These are phyloP conservation scores for Zygosaccharomyces lentus DNA, from an alignment of 805 yeast genomes.

Conservation along the genomic window DNA sequence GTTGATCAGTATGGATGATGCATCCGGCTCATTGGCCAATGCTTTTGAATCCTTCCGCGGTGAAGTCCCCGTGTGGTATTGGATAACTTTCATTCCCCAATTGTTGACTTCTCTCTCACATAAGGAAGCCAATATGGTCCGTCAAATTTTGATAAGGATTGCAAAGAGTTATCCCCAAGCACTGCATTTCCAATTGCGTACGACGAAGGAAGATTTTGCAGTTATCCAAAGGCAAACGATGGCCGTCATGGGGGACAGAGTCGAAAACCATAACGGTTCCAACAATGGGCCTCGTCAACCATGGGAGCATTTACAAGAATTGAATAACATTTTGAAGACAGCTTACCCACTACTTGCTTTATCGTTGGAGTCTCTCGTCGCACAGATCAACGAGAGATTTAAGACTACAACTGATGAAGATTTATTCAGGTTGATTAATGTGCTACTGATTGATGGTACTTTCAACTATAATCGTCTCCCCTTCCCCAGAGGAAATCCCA, in stretches of 20 bases:
- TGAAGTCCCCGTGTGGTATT: slow-evolving; percentile 98
- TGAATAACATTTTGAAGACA: slow-evolving; percentile 91
- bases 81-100: slow-evolving; percentile 97
- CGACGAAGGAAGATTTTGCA: slow-evolving; percentile 90
- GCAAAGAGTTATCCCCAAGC: slow-evolving; percentile 98
- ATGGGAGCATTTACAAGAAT: slow-evolving; percentile 89
- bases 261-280: slow-evolving; percentile 18
- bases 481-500: slow-evolving; percentile 82
- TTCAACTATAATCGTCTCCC: slow-evolving; percentile 83
- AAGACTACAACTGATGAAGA: slow-evolving; percentile 94
- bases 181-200: slow-evolving; percentile 88
- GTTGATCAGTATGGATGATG: slow-evolving; percentile 88
- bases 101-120: slow-evolving; percentile 83
- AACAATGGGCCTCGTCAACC: slow-evolving; percentile 56
- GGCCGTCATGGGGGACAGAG: slow-evolving; percentile 40
- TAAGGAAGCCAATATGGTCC: slow-evolving; percentile 83
- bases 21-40: slow-evolving; percentile 69
- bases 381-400: slow-evolving; percentile 90
- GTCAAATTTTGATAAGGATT: slow-evolving; percentile 81
- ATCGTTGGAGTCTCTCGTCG: slow-evolving; percentile 90
- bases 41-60: slow-evolving; percentile 92
- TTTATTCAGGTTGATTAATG: slow-evolving; percentile 89
- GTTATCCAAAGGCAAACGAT: slow-evolving; percentile 75
- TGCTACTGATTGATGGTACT: slow-evolving; percentile 87
- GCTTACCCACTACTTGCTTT: slow-evolving; percentile 92